Percentiles rank a stretch among this genome's conserved stretches.
phyloP scores from a whole-genome alignment of 768 basidiomycete genomes.

The Tricholoma sp. region DNA sequence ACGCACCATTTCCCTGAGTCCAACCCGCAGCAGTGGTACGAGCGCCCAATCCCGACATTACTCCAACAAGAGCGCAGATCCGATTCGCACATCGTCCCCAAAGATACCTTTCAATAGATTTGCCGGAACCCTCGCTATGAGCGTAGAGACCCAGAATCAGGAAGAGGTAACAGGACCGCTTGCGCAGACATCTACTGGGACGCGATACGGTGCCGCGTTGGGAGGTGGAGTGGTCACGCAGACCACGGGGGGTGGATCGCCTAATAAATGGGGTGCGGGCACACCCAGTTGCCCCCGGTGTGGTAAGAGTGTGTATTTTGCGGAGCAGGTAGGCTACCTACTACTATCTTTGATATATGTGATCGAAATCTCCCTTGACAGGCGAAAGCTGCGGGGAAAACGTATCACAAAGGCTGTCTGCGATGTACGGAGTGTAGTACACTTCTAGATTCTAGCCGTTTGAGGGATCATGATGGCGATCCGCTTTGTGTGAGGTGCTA shows the following conservation, averaged over 20 bases:
- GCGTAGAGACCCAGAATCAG: neutral
- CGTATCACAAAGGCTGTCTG: constrained; percentile 72
- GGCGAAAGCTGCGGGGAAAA: constrained; percentile 80
- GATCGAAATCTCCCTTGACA: constrained; percentile 22
- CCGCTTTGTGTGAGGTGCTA: constrained; percentile 73
- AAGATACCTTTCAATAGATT: neutral
- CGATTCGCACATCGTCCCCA: constrained; percentile 6
- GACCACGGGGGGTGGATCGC: constrained; percentile 33
- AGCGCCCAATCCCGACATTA: constrained; percentile 10
- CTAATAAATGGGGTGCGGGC: constrained; percentile 48
- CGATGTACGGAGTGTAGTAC: constrained; percentile 72
- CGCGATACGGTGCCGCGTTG: constrained; percentile 59
- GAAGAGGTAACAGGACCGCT: constrained; percentile 16
- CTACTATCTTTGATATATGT: neutral
- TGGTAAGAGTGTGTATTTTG: constrained; percentile 76
- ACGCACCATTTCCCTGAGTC: constrained; percentile 49
- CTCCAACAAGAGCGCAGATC: constrained; percentile 19
- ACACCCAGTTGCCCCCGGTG: constrained; percentile 67
- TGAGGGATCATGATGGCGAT: constrained; percentile 73
- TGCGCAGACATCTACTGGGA: constrained; percentile 48
- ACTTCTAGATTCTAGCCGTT: constrained; percentile 60
- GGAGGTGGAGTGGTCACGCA: constrained; percentile 28
- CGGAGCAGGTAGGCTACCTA: constrained; percentile 56
- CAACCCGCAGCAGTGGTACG: constrained; percentile 21
- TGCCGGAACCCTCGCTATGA: constrained; percentile 6